Evolutionary conservation across 495 filamentous ascomycete species (phyloP), one percentile per base, ranked within the genome.

Genomic region (Thermothielavioides terrestris): DNA sequence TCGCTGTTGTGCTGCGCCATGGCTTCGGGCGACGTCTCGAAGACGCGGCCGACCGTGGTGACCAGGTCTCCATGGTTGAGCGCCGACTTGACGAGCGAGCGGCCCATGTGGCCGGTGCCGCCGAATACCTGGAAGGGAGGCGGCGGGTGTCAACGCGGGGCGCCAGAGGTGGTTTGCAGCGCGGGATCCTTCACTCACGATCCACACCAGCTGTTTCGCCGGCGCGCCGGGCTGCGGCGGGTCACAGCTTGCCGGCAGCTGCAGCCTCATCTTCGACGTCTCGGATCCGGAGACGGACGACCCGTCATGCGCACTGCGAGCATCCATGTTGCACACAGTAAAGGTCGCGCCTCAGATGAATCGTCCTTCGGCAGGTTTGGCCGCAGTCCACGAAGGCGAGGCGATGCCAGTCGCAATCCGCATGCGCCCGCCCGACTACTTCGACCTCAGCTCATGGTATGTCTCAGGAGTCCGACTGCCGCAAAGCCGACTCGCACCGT

Each of bases 21-120:
- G 39, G 76, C 71, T 56, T 85, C 79, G 3, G 81, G 77, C 41
- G 74, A 84, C 54, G 89, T 86, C 60, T 92, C 86, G 54, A 84
- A 82, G n/a, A 82, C 81, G 26, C 87, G 83, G 5, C 92, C 92
- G 3, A 94, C 89, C 12, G 90, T 88, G 8, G 83, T 80, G 51
- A 96, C 90, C n/a, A 86, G 76, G 58, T 98, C 92, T 50, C 84
- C 82, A 55, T 88, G 81, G 20, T 79, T 71, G n/a, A 97, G 75
- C 17, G 82, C 85, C 27, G 77, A 81, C 53, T 88, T 88, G 38
- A 88, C 86, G 20, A 98, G 79, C 10, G 85, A 91, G 42, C 89
- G 86, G 54, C 92, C 92, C 74, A 97, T 94, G 59, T 98, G 92
- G 44, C 92, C 92, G 4, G 89, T 96, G 35, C 88, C 89, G 36